Evolutionary conservation across 768 basidiomycete species (phyloP).

Genomic region (Mycena vitilis): DNA sequence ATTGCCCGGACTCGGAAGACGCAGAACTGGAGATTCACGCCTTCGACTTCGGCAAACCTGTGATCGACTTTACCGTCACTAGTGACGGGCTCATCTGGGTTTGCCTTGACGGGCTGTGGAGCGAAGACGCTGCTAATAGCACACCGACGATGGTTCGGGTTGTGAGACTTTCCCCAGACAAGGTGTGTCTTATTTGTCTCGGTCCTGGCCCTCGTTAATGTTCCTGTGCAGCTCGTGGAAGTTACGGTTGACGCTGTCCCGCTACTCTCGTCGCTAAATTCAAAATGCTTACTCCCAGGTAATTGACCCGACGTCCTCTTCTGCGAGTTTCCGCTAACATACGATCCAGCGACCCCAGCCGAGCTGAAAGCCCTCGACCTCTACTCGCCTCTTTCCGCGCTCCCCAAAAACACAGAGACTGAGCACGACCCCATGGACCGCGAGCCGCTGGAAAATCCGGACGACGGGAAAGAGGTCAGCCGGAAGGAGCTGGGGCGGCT

Average conservation of each 20-base stretch:
- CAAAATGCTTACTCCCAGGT: slow-evolving; percentile 61
- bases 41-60: slow-evolving; percentile 66
- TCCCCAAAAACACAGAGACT: slow-evolving; percentile 69
- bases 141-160: slow-evolving; percentile 42
- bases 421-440: slow-evolving; percentile 56
- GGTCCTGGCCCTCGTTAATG: not conserved
- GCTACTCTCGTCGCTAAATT: slow-evolving; percentile 60
- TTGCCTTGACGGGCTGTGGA: slow-evolving; percentile 44
- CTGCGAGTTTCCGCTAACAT: not conserved
- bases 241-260: slow-evolving; percentile 39
- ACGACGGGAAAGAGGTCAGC: slow-evolving; percentile 43
- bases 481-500: slow-evolving; percentile 61
- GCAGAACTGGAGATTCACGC: slow-evolving; percentile 43
- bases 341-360: slow-evolving; percentile 55
- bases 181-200: slow-evolving; percentile 46
- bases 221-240: slow-evolving; percentile 50
- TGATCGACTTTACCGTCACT: slow-evolving; percentile 66
- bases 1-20: slow-evolving; percentile 45
- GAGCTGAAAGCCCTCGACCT: slow-evolving; percentile 68
- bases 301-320: slow-evolving; percentile 27
- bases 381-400: slow-evolving; percentile 64
- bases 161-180: slow-evolving; percentile 49
- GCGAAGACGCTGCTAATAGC: slow-evolving; percentile 31
- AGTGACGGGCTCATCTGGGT: slow-evolving; percentile 56
- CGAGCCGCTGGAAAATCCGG: slow-evolving; percentile 38